These are phyloP conservation scores for Aspergillus ibericus DNA, from an alignment of 2,329 filamentous ascomycete species.

Conservation along the genomic window DNA sequence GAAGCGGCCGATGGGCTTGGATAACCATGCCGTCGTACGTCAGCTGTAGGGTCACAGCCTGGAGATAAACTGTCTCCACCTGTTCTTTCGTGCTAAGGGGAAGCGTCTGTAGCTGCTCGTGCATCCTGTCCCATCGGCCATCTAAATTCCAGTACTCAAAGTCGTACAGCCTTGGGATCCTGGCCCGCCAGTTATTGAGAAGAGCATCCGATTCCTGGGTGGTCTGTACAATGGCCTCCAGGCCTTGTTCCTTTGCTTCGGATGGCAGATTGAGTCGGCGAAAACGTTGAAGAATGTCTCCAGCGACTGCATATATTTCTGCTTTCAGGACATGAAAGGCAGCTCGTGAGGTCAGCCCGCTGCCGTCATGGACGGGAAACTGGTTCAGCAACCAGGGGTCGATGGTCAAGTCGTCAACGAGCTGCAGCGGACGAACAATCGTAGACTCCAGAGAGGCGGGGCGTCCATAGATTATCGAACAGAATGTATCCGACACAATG, in stretches of 20 bases:
- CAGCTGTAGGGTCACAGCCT: not conserved
- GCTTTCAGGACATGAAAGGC: not conserved
- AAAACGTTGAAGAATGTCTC: not conserved
- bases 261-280: not conserved
- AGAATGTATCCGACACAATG: not conserved
- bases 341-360: not conserved
- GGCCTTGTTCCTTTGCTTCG: not conserved
- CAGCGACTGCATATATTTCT: not conserved
- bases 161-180: not conserved
- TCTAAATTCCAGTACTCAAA: not conserved
- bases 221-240: not conserved
- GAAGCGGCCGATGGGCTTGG: not conserved
- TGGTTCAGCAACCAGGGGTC: not conserved
- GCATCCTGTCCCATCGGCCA: not conserved
- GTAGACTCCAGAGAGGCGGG: not conserved
- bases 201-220: not conserved
- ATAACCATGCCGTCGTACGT: not conserved
- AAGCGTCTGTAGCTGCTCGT: not conserved
- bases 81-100: not conserved
- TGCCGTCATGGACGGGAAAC: not conserved
- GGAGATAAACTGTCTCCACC: not conserved
- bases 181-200: not conserved
- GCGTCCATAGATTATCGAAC: not conserved
- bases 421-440: not conserved
- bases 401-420: not conserved